Base-by-base conservation (phyloP, 1,284 basidiomycete species). In the Boletus sp. region DNA sequence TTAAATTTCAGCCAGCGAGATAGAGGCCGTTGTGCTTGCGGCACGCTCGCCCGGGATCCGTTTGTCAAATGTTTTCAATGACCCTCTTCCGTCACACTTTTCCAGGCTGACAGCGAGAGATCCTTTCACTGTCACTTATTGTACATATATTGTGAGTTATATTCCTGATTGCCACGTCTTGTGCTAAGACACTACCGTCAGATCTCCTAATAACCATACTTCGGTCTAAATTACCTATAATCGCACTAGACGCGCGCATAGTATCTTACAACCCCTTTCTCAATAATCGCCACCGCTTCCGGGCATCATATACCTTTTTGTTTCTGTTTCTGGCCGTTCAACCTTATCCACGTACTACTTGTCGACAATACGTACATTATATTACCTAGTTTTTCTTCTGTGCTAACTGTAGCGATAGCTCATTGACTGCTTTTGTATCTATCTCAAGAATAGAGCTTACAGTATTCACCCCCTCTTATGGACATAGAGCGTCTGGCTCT, bases 371-470 rank as follows among this genome's bases (percentile, higher is more conserved):
- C 48, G 22, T 46, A 56, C 24, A 20, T 43, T 49, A 49, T 55
- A 44, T 43, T 29, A 46, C 41, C 18, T 41, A 22, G 41, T 35
- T 48, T 53, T 35, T 18, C 22, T 20, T 42, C 11, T n/a, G 13
- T 13, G 4, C 37, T 47, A 37, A 65, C n/a, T 70, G 68, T 72
- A 72, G 59, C 64, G 16, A 54, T 71, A 71, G 52, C 16, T 51
- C 41, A 18, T 36, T 16, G 18, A 44, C 45, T n/a, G 16, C 46
- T 37, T 41, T 51, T 55, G 45, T 60, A 57, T 60, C 51, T 2
- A 51, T 37, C 16, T 27, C 29, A 42, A 49, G 22, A 62, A 60
- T 61, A 57, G 41, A 62, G 3, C 27, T 33, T 4, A 33, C 48
- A 33, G 29, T 46, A 42, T 49, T 9, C 24, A n/a, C 47, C 37